Percentiles rank a stretch among this genome's conserved stretches.
Conservation (phyloP, 805 yeast species). For the Teunomyces aglyptinius region DNA sequence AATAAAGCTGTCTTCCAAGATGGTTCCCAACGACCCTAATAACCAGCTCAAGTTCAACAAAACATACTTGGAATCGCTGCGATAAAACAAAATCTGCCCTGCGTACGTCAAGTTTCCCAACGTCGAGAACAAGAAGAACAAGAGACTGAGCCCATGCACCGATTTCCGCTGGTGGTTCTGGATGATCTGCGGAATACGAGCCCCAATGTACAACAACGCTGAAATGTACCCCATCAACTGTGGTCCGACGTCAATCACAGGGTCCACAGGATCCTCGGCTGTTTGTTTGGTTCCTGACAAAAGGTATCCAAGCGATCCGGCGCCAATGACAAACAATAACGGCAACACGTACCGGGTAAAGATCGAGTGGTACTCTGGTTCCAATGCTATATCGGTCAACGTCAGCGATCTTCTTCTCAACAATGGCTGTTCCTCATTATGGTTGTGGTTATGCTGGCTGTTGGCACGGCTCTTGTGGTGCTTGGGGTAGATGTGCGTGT, state of each 20-base stretch:
- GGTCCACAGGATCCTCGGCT: conserved; percentile 17
- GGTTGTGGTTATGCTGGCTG: conserved; percentile 11
- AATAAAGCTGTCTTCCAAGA: conserved; percentile 66
- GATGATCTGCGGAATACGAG: conserved; percentile 74
- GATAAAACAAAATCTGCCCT: conserved; percentile 63
- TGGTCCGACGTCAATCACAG: conserved; percentile 47
- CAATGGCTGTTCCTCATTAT: conserved; percentile 24
- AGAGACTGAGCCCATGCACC: conserved; percentile 80
- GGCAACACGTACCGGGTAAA: conserved; percentile 58
- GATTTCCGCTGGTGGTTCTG: conserved; percentile 78
- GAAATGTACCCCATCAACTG: conserved; percentile 69
- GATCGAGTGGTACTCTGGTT: conserved; percentile 45
- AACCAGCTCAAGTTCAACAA: conserved; percentile 70
- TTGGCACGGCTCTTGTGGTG: conserved; percentile 14
- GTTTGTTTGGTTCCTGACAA: conserved; percentile 38
- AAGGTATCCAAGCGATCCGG: conserved; percentile 62
- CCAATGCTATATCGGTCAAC: conserved; percentile 48
- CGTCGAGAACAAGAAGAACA: conserved; percentile 72
- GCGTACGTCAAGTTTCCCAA: conserved; percentile 77
- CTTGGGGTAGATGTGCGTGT: conserved; percentile 45
- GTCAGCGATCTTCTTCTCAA: conserved; percentile 52
- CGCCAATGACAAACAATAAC: conserved; percentile 54
- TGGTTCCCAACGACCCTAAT: conserved; percentile 75
- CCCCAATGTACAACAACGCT: conserved; percentile 67
- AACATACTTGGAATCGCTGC: conserved; percentile 61